Percentiles rank a stretch among this genome's conserved stretches.
Conservation (phyloP, 2,329 filamentous ascomycete species). For the Alternaria sp. region DNA sequence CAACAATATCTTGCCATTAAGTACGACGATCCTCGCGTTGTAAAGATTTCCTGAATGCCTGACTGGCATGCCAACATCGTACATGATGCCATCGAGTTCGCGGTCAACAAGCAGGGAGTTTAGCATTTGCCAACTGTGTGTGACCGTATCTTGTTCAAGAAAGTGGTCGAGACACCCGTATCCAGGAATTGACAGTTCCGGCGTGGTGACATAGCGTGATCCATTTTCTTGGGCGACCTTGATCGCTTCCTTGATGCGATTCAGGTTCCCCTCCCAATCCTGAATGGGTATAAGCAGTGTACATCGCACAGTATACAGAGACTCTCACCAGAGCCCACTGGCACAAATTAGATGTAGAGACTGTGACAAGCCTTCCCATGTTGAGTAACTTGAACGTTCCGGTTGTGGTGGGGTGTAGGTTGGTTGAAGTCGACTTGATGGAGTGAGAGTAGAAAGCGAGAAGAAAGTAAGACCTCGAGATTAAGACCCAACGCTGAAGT, state of each 20-base stretch:
- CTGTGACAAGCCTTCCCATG: slow-evolving; percentile 29
- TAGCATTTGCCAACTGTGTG: slow-evolving; percentile 62
- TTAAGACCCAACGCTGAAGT: background rate
- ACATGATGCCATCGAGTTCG: slow-evolving; percentile 65
- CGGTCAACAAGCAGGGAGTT: slow-evolving; percentile 65
- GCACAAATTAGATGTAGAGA: slow-evolving; percentile 41
- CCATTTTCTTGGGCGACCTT: slow-evolving; percentile 1
- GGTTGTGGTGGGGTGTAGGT: background rate
- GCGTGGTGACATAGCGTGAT: background rate
- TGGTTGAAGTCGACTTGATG: background rate
- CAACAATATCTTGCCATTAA: slow-evolving; percentile 71
- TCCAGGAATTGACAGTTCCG: slow-evolving; percentile 38
- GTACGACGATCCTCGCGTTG: slow-evolving; percentile 65
- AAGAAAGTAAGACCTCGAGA: background rate
- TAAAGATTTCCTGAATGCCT: slow-evolving; percentile 67
- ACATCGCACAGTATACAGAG: too few species aligned
- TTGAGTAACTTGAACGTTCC: background rate
- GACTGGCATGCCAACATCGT: slow-evolving; percentile 50
- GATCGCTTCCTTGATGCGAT: slow-evolving; percentile 69
- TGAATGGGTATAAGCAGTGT: too few species aligned
- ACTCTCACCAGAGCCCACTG: background rate
- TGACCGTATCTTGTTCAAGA: slow-evolving; percentile 23
- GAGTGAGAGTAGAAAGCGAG: background rate
- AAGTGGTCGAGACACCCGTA: slow-evolving; percentile 64
- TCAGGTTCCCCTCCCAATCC: slow-evolving; percentile 62